Evolutionary conservation across 257 asterid genomes (phyloP).

Genomic region (Solanum chmielewskii): DNA sequence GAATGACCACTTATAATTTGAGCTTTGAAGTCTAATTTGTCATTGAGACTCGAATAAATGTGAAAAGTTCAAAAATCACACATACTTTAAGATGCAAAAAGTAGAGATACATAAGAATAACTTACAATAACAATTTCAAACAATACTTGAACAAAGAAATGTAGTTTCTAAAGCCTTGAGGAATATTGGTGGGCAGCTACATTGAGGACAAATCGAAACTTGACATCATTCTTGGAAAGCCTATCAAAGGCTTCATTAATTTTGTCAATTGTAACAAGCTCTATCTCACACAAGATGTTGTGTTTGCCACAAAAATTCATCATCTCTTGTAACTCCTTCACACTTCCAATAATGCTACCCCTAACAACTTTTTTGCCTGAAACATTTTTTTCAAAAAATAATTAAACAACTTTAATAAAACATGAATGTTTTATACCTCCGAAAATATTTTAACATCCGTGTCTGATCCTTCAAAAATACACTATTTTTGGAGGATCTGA

Average conservation of each 20-base stretch:
- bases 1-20: too few species aligned
- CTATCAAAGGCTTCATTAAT: constrained; percentile 60
- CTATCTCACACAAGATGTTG: constrained; percentile 59
- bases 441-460: too few species aligned
- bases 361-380: constrained; percentile 68
- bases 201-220: constrained; percentile 76
- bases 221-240: constrained; percentile 60
- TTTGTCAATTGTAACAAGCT: constrained; percentile 32
- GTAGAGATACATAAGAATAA: background rate
- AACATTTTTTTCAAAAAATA: background rate
- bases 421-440: too few species aligned
- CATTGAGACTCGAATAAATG: background rate
- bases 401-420: background rate
- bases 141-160: background rate
- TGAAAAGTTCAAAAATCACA: background rate
- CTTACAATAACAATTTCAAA: background rate
- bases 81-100: background rate
- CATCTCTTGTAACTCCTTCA: constrained; percentile 70
- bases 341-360: constrained; percentile 72
- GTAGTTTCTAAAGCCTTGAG: constrained; percentile 2
- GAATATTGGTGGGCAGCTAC: constrained; percentile 19
- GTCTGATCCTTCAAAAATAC: too few species aligned
- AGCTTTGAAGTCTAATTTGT: too few species aligned
- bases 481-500: too few species aligned
- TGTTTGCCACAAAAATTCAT: constrained; percentile 52